Base-by-base conservation (phyloP, 2,329 filamentous ascomycete genomes). In the Geoglossum cookeanum region DNA sequence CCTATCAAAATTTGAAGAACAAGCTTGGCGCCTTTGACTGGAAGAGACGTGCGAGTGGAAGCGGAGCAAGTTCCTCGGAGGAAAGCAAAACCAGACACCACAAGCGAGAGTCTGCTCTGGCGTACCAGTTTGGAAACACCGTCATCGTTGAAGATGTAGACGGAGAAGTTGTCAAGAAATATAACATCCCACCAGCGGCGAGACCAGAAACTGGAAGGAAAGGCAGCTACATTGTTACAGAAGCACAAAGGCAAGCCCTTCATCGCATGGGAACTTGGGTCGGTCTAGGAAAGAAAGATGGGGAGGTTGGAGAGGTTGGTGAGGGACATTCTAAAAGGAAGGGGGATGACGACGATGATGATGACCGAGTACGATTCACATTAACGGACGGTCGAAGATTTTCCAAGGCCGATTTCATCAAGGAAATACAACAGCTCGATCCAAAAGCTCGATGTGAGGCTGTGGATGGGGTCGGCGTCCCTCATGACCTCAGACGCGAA, bases 131-230 rank as follows among this genome's bases (percentile, higher is more conserved):
- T 65, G 87, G 87, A 61, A 90, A 87, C 66, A 90, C 87, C 72
- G 87, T 94, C 61, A 91, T 94, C 66, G 85, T 94, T 15, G 87
- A 94, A 70, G 86, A 94, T 60, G 84, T 86, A 67, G 83, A 90
- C 63, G 87, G 87, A 48, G 87, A 94, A 67, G 87, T 94, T 35
- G 78, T 94, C 66, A 90, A 90, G 72, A 83, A 86, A 58, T 90
- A 89, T 65, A 83, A 90, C 61, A 77, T 91, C 32, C 83, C 84
- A 0, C 71, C 75, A 0, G 69, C 78, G 30, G 79, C 75, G 60
- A 60, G 62, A 0, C 72, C 74, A 11, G 65, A 65, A 15, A 72
- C 69, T 58, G 69, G 73, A 11, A 66, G 68, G 17, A 67, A 63
- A 44, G 60, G 17, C 17, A 70, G 69, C 48, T 60, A 70, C 17